Evolutionary conservation across 768 basidiomycete species (phyloP).

Genomic region (Daedaleopsis nitida): DNA sequence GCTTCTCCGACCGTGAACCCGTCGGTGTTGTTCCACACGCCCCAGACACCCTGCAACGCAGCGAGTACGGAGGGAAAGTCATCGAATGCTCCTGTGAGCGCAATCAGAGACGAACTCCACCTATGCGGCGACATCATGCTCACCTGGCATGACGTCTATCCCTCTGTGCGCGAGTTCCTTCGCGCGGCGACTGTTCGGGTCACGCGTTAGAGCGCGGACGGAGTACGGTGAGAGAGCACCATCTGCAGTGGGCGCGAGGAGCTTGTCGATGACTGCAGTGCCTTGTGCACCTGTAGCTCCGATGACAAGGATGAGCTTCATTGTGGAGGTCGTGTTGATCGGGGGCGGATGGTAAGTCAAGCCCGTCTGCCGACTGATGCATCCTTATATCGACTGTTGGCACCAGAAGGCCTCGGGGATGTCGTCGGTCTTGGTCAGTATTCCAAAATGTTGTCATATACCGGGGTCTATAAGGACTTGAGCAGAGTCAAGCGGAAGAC

Average conservation of each 20-base stretch:
- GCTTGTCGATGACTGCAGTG: constrained; percentile 38
- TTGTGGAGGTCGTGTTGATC: too few relatives aligned
- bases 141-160: constrained; percentile 40
- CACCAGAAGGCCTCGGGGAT: too few relatives aligned
- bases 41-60: constrained; percentile 36
- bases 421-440: too few relatives aligned
- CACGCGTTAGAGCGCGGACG: constrained; percentile 43
- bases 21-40: constrained; percentile 39
- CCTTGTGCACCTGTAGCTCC: constrained; percentile 50
- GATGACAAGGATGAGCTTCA: constrained; percentile 44
- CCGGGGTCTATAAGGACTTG: too few relatives aligned
- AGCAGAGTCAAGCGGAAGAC: too few relatives aligned
- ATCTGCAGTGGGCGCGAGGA: constrained; percentile 36
- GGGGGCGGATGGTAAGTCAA: too few relatives aligned
- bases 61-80: constrained; percentile 32
- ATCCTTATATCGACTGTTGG: too few relatives aligned
- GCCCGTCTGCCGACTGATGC: too few relatives aligned
- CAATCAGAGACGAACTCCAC: too few relatives aligned
- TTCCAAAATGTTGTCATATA: too few relatives aligned
- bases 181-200: constrained; percentile 35
- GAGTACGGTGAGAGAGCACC: constrained; percentile 43
- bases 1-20: constrained; percentile 42
- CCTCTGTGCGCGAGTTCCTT: constrained; percentile 37
- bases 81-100: constrained; percentile 32
- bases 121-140: too few relatives aligned